Conservation (phyloP, 495 filamentous ascomycete genomes). For the Xylaria cubensis region DNA sequence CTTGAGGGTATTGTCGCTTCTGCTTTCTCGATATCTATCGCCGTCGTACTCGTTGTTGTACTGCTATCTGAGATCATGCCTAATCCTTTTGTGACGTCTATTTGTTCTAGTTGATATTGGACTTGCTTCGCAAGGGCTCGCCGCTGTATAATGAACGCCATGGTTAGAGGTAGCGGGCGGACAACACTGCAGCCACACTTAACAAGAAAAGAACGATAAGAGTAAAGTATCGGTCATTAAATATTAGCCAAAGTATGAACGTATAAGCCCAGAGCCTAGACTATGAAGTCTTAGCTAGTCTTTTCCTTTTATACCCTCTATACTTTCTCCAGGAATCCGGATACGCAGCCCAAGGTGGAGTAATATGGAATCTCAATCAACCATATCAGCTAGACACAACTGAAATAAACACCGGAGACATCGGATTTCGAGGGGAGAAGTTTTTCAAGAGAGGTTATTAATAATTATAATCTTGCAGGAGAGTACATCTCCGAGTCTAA, state of each 20-base stretch:
- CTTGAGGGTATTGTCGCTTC: neutral
- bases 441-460: neutral
- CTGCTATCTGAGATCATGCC: neutral
- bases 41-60: neutral
- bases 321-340: neutral
- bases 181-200: neutral
- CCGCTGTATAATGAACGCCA: constrained; percentile 20
- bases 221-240: neutral
- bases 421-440: neutral
- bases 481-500: constrained; percentile 10
- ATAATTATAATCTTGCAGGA: neutral
- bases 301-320: constrained; percentile 1
- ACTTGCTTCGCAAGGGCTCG: constrained; percentile 12
- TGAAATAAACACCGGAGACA: neutral
- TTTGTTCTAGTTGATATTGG: neutral
- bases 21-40: neutral
- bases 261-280: neutral
- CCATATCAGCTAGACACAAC: neutral
- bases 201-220: neutral
- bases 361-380: neutral
- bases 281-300: neutral
- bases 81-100: neutral
- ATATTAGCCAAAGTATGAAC: neutral
- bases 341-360: neutral
- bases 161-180: neutral